Conservation (phyloP, 2,329 filamentous ascomycete species). For the Diaporthe ampelina region DNA sequence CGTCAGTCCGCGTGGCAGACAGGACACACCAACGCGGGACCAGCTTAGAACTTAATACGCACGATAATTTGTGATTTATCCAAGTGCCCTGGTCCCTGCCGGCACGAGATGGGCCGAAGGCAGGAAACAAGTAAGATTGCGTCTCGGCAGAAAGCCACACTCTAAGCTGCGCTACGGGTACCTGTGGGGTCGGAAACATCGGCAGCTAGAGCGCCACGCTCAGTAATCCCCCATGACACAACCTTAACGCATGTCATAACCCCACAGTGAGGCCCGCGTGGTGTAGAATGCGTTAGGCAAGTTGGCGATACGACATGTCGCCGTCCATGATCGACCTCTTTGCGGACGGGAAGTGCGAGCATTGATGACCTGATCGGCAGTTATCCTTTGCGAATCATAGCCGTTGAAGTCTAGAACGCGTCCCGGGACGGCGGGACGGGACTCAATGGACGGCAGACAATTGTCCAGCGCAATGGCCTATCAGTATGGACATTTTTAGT, state of each 20-base stretch:
- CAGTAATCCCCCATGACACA: not conserved
- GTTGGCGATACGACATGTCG: not conserved
- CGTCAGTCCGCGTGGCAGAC: not conserved
- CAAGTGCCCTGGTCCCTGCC: slow-evolving; percentile 5
- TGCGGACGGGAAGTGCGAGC: not conserved
- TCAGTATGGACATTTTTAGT: not conserved
- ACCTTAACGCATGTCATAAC: not conserved
- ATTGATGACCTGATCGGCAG: not conserved
- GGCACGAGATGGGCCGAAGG: slow-evolving; percentile 24
- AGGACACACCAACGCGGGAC: not conserved
- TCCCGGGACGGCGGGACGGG: not conserved
- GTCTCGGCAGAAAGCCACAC: not conserved
- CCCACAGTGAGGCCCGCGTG: not conserved
- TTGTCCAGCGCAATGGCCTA: not conserved
- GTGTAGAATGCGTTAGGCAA: not conserved
- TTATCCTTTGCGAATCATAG: not conserved
- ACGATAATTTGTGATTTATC: not conserved
- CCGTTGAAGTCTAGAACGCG: not conserved
- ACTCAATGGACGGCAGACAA: not conserved
- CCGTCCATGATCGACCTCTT: not conserved
- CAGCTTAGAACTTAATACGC: not conserved
- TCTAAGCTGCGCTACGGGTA: not conserved
- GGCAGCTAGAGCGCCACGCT: slow-evolving; percentile 1
- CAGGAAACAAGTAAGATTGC: not conserved
- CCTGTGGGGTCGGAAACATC: not conserved